A percentile compares a stretch with the other conserved stretches of the same genome.
Conservation (phyloP, 805 yeast genomes). For the Tetrapisispora fleetii region DNA sequence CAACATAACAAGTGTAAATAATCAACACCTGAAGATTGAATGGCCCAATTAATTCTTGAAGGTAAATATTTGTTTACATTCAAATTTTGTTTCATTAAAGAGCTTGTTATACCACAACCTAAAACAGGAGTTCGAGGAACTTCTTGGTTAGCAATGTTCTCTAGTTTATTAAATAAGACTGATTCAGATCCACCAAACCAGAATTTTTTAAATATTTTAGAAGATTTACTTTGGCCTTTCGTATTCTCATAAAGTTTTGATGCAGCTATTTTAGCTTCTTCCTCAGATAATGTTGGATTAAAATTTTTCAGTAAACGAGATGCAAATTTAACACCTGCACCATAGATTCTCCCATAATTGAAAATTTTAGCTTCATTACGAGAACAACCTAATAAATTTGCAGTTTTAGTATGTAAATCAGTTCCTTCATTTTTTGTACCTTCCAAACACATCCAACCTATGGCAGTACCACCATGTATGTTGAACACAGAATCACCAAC, state of each 20-base stretch:
- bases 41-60: slow-evolving; percentile 93
- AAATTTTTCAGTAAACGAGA: slow-evolving; percentile 73
- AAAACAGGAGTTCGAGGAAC: slow-evolving; percentile 82
- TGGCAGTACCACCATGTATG: slow-evolving; percentile 89
- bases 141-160: slow-evolving; percentile 72
- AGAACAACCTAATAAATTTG: slow-evolving; percentile 76
- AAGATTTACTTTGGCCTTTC: slow-evolving; percentile 51
- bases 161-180: slow-evolving; percentile 79
- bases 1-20: slow-evolving; percentile 77
- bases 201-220: slow-evolving; percentile 28
- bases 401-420: slow-evolving; percentile 91
- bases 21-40: slow-evolving; percentile 96
- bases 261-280: slow-evolving; percentile 59
- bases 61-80: slow-evolving; percentile 60
- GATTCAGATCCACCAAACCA: slow-evolving; percentile 94
- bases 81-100: slow-evolving; percentile 58
- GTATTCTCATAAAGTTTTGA: slow-evolving; percentile 64
- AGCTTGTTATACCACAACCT: slow-evolving; percentile 88
- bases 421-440: slow-evolving; percentile 89
- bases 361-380: slow-evolving; percentile 90
- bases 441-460: slow-evolving; percentile 99
- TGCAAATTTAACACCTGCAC: slow-evolving; percentile 93
- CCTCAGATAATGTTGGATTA: slow-evolving; percentile 58
- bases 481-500: slow-evolving; percentile 87
- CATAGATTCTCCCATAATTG: slow-evolving; percentile 94